phyloP scores from a whole-genome alignment of 139 green algal genomes.

The Chlamydomonas applanata region DNA sequence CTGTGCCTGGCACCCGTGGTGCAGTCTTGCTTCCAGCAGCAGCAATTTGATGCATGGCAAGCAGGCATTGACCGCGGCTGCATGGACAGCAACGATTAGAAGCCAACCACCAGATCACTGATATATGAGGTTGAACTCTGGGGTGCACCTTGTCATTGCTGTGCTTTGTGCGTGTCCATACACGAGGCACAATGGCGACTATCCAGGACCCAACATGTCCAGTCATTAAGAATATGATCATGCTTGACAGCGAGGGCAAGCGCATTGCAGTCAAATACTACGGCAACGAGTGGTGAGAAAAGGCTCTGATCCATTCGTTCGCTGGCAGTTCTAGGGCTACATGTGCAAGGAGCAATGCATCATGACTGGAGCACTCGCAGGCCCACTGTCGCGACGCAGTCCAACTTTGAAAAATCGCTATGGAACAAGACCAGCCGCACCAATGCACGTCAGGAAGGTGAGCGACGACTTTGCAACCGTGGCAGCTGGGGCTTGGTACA shows the following conservation, averaged over 20 bases:
- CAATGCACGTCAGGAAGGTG: conserved; percentile 92
- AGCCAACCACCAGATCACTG: too few species aligned
- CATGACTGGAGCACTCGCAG: conserved; percentile 37
- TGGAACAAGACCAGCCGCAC: conserved; percentile 90
- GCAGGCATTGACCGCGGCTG: too few species aligned
- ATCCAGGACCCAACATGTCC: conserved; percentile 61
- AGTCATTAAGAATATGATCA: conserved; percentile 87
- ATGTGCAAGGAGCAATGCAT: background rate
- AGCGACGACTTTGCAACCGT: background rate
- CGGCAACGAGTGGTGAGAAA: conserved; percentile 75
- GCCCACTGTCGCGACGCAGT: conserved; percentile 75
- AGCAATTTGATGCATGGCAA: too few species aligned
- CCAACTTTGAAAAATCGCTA: conserved; percentile 91
- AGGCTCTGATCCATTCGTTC: background rate
- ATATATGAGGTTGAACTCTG: too few species aligned
- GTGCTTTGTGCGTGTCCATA: too few species aligned
- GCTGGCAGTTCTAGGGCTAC: background rate
- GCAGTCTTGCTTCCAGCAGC: too few species aligned
- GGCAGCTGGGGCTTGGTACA: background rate
- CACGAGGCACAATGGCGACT: conserved; percentile 3
- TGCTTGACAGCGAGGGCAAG: conserved; percentile 97
- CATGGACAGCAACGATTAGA: too few species aligned
- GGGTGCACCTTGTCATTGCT: too few species aligned
- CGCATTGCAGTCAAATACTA: conserved; percentile 99
- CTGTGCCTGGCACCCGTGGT: too few species aligned